These are phyloP conservation scores for Coemansia sp. DNA, from an alignment of 192 early-diverging fungal genomes.

Conservation along the genomic window DNA sequence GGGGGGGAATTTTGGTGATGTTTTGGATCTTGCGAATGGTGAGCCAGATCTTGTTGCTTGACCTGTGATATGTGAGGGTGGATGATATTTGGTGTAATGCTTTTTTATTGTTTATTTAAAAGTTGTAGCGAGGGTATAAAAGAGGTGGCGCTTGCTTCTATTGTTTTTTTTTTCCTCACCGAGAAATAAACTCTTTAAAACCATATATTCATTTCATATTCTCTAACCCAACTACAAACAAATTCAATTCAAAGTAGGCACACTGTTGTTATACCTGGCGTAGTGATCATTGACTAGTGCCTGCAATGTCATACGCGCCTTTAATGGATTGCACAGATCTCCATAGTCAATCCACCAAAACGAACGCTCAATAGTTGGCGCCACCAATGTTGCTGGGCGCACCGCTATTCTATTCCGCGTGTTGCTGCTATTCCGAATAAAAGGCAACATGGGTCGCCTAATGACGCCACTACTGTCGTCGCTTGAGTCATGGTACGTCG, in stretches of 20 bases:
- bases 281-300: slow-evolving; percentile 19
- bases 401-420: not conserved
- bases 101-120: too few relatives aligned
- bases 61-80: too few relatives aligned
- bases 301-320: slow-evolving; percentile 30
- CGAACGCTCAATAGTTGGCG: slow-evolving; percentile 7
- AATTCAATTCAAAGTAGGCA: slow-evolving; percentile 7
- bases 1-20: not conserved
- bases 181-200: too few relatives aligned
- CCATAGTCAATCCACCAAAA: slow-evolving; percentile 59
- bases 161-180: too few relatives aligned
- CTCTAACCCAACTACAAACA: too few relatives aligned
- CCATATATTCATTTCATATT: too few relatives aligned
- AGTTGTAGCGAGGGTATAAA: too few relatives aligned
- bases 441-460: slow-evolving; percentile 21
- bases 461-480: not conserved
- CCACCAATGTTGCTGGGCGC: slow-evolving; percentile 5
- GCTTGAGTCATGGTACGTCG: not conserved
- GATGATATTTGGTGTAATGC: too few relatives aligned
- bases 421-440: slow-evolving; percentile 2
- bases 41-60: too few relatives aligned
- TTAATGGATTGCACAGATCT: slow-evolving; percentile 44
- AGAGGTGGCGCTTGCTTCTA: too few relatives aligned
- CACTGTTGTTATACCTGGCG: not conserved
- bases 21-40: too few relatives aligned